phyloP scores from a whole-genome alignment of 177 flowering plant genomes.

The Vitis hybrid region DNA sequence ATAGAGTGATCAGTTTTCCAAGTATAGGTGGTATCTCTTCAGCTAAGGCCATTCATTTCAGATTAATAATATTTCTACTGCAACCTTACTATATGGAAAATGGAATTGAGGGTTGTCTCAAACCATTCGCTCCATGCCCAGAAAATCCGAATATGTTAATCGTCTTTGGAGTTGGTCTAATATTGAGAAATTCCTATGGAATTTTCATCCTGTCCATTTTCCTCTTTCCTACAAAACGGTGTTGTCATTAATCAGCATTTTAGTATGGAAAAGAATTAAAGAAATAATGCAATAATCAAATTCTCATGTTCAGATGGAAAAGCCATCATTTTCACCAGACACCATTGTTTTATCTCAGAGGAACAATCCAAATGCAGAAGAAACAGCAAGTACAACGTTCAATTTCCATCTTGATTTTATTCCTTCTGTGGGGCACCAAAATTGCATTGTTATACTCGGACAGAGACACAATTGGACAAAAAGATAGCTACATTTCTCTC shows the following conservation, averaged over 20 bases:
- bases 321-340: neutral
- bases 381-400: neutral
- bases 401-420: neutral
- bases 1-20: too few species aligned
- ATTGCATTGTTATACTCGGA: neutral
- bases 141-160: too few species aligned
- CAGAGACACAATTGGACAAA: neutral
- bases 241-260: neutral
- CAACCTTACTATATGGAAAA: too few species aligned
- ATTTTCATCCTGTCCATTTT: too few species aligned
- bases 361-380: neutral
- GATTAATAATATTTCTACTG: too few species aligned
- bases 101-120: too few species aligned
- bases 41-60: too few species aligned
- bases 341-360: neutral
- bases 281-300: neutral
- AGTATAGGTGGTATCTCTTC: too few species aligned
- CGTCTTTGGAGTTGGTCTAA: too few species aligned
- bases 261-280: neutral
- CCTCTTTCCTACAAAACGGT: neutral
- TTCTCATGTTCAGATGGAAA: neutral
- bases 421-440: neutral
- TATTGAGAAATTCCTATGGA: too few species aligned
- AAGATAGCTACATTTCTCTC: slow-evolving; percentile 1
- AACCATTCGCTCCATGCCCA: too few species aligned